These are phyloP conservation scores for Phytophthora agathidicida DNA, from an alignment of 352 stramenopile genomes.

Conservation along the genomic window DNA sequence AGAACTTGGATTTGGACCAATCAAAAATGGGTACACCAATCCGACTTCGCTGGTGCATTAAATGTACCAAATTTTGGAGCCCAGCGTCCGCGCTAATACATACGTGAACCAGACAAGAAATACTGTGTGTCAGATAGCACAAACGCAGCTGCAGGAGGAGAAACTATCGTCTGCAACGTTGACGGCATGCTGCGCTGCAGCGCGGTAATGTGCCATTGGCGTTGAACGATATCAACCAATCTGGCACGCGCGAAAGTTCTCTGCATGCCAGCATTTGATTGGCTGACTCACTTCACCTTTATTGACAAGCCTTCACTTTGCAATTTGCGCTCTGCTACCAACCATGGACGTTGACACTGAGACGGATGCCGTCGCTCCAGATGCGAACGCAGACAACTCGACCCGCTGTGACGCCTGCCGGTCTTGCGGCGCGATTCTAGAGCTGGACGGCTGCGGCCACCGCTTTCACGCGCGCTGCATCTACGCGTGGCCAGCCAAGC, in stretches of 20 bases:
- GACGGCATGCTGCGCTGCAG: too few relatives aligned
- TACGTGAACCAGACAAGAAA: too few relatives aligned
- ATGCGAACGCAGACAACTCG: conserved; percentile 39
- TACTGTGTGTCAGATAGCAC: too few relatives aligned
- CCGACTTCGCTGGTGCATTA: too few relatives aligned
- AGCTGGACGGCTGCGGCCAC: conserved; percentile 74
- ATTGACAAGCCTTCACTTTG: conserved; percentile 10
- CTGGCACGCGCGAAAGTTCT: too few relatives aligned
- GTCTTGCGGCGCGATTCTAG: conserved; percentile 68
- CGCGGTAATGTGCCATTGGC: too few relatives aligned
- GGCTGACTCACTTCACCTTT: conserved; percentile 3
- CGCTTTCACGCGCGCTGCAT: conserved; percentile 82
- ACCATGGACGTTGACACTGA: conserved; percentile 20
- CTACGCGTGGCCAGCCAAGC: conserved; percentile 65
- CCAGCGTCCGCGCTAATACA: too few relatives aligned
- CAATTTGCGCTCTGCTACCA: conserved; percentile 3
- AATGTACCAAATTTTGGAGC: too few relatives aligned
- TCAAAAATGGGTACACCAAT: too few relatives aligned
- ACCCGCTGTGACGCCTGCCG: conserved; percentile 78
- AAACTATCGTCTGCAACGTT: too few relatives aligned
- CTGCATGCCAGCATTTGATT: conserved; percentile 2
- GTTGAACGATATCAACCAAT: too few relatives aligned
- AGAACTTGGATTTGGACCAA: neutral
- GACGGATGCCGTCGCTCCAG: neutral
- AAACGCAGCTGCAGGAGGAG: too few relatives aligned